Percentiles rank a stretch among this genome's conserved stretches.
These are phyloP conservation scores for Termitomyces sp. DNA, from an alignment of 768 basidiomycete genomes.

Conservation along the genomic window DNA sequence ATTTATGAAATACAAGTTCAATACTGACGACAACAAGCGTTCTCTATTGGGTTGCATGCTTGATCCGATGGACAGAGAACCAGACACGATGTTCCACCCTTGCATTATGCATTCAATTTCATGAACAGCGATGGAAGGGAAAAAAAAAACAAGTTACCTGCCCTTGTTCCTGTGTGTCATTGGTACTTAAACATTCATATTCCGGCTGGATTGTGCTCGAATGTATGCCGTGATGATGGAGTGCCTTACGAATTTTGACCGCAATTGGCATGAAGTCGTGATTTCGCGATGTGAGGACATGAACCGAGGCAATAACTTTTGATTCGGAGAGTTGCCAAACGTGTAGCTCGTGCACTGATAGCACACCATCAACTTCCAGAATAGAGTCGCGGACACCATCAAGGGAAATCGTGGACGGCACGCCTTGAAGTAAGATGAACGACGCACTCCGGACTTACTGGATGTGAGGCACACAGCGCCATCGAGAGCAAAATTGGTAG, in stretches of 20 bases:
- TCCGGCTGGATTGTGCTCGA: conserved; percentile 94
- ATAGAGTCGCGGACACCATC: conserved; percentile 87
- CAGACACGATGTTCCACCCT: conserved; percentile 54
- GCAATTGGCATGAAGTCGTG: conserved; percentile 92
- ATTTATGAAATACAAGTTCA: conserved; percentile 1
- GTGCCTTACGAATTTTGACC: conserved; percentile 71
- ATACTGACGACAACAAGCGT: conserved; percentile 76
- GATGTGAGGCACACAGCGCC: not conserved
- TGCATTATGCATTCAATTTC: conserved; percentile 12
- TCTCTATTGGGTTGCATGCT: conserved; percentile 61
- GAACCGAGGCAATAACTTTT: conserved; percentile 93
- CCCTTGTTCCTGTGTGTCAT: conserved; percentile 40
- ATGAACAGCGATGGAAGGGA: not conserved
- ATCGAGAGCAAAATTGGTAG: not conserved
- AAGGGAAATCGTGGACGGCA: conserved; percentile 83
- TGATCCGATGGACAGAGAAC: conserved; percentile 68
- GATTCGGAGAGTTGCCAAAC: conserved; percentile 97
- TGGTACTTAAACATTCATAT: conserved; percentile 40
- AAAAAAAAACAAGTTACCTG: conserved; percentile 31
- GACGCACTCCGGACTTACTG: conserved; percentile 77
- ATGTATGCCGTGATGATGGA: conserved; percentile 93
- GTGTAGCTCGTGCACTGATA: conserved; percentile 89
- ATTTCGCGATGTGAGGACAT: conserved; percentile 78
- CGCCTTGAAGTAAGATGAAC: conserved; percentile 92
- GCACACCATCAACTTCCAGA: conserved; percentile 75